phyloP scores from a whole-genome alignment of 257 asterid species.

The Solanum lycopersicoides region DNA sequence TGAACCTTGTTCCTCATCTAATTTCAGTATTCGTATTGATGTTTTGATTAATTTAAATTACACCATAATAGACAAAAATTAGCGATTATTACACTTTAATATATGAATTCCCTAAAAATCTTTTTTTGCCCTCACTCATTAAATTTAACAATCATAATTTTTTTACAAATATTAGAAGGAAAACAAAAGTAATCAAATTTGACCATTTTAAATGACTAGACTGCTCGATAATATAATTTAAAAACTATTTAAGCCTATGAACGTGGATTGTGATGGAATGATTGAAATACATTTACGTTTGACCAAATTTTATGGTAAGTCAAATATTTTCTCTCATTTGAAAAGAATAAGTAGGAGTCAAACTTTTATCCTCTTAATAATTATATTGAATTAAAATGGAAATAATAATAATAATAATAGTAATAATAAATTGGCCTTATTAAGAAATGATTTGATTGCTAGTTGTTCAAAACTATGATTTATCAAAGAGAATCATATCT shows the following conservation, averaged over 20 bases:
- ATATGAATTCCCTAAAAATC: too few species aligned
- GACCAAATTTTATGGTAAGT: neutral
- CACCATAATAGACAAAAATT: neutral
- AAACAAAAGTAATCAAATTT: too few species aligned
- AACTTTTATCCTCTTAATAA: neutral
- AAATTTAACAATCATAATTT: too few species aligned
- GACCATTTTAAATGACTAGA: too few species aligned
- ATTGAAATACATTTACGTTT: too few species aligned
- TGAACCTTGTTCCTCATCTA: neutral
- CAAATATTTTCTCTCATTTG: neutral
- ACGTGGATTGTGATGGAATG: too few species aligned
- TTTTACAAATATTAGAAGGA: too few species aligned
- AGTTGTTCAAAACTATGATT: neutral
- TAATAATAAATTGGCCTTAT: neutral
- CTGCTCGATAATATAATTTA: too few species aligned
- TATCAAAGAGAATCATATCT: neutral
- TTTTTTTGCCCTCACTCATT: too few species aligned
- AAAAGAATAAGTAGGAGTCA: neutral
- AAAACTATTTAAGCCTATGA: too few species aligned
- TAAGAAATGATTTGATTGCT: neutral
- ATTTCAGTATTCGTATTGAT: neutral
- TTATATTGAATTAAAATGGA: neutral
- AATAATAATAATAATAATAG: neutral
- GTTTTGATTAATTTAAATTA: too few species aligned
- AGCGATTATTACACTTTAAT: neutral